Evolutionary conservation across 768 basidiomycete genomes (phyloP).

Genomic region (Auriculariales sp.): DNA sequence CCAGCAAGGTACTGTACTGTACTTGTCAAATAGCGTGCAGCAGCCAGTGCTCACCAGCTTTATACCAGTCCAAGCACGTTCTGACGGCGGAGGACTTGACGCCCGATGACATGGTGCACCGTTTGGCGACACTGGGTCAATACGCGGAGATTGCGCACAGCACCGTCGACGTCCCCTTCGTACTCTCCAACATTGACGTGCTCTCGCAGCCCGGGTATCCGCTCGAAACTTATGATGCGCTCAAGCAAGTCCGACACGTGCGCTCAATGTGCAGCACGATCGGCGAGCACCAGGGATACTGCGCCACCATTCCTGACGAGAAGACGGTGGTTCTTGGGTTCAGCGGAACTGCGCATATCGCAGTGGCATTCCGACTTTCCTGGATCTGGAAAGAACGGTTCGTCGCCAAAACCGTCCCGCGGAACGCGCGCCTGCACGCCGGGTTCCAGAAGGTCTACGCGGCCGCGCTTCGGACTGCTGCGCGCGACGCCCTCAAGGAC

Average conservation of each 20-base stretch:
- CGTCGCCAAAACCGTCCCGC: slow-evolving; percentile 10
- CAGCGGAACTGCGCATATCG: slow-evolving; percentile 29
- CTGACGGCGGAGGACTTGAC: slow-evolving; percentile 28
- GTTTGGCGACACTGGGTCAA: slow-evolving; percentile 36
- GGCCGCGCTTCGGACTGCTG: slow-evolving; percentile 22
- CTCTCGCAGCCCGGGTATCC: slow-evolving; percentile 31
- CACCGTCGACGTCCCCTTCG: slow-evolving; percentile 23
- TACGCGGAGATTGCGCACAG: slow-evolving; percentile 41
- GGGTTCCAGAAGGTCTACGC: slow-evolving; percentile 42
- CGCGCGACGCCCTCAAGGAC: slow-evolving; percentile 23
- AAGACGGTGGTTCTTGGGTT: slow-evolving; percentile 38
- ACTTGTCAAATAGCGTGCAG: neutral
- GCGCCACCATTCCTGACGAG: slow-evolving; percentile 28
- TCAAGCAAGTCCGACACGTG: slow-evolving; percentile 20
- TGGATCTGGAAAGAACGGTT: slow-evolving; percentile 21
- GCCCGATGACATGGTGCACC: slow-evolving; percentile 19
- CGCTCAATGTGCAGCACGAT: slow-evolving; percentile 25
- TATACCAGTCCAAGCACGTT: slow-evolving; percentile 25
- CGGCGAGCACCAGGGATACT: slow-evolving; percentile 30
- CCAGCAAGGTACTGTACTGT: too few species aligned
- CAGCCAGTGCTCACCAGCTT: neutral
- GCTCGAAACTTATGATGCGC: slow-evolving; percentile 30
- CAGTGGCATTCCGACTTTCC: slow-evolving; percentile 35
- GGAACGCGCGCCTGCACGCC: slow-evolving; percentile 24
- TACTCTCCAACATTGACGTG: slow-evolving; percentile 25